These are phyloP conservation scores for Edaphochlamys debaryana DNA, from an alignment of 139 green algal genomes.

Conservation along the genomic window DNA sequence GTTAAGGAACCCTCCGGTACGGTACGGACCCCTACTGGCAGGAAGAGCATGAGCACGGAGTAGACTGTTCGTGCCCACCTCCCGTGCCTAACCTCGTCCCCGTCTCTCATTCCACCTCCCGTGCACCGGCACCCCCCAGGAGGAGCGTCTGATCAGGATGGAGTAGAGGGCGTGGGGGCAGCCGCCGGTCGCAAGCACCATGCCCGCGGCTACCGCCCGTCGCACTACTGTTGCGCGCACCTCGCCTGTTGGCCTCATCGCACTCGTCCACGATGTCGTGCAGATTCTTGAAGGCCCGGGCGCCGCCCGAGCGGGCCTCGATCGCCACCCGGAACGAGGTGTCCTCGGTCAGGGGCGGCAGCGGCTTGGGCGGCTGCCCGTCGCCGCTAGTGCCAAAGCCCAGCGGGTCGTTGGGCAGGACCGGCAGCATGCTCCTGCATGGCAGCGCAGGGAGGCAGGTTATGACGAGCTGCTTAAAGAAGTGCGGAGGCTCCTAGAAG, in stretches of 20 bases:
- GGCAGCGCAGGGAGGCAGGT: too few relatives aligned
- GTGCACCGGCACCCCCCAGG: too few relatives aligned
- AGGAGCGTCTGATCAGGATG: too few relatives aligned
- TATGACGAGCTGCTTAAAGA: too few relatives aligned
- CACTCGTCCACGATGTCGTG: background rate
- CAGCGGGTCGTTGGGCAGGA: background rate
- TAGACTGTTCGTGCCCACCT: background rate
- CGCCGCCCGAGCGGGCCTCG: background rate
- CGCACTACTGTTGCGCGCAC: too few relatives aligned
- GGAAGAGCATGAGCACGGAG: background rate
- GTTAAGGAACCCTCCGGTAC: too few relatives aligned
- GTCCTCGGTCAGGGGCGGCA: too few relatives aligned
- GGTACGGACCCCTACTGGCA: background rate
- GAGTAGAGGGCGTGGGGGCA: too few relatives aligned
- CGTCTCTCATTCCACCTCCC: too few relatives aligned
- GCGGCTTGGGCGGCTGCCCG: background rate
- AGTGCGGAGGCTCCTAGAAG: too few relatives aligned
- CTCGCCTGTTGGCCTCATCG: background rate
- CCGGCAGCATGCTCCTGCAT: background rate
- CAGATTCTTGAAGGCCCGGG: slow-evolving; percentile 5
- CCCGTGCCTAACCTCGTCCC: background rate
- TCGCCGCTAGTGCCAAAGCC: background rate
- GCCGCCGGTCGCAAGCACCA: too few relatives aligned
- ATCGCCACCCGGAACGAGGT: slow-evolving; percentile 21
- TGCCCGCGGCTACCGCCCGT: too few relatives aligned